These are phyloP conservation scores for Fusarium sp. DNA, from an alignment of 2,329 filamentous ascomycete genomes.

Conservation along the genomic window DNA sequence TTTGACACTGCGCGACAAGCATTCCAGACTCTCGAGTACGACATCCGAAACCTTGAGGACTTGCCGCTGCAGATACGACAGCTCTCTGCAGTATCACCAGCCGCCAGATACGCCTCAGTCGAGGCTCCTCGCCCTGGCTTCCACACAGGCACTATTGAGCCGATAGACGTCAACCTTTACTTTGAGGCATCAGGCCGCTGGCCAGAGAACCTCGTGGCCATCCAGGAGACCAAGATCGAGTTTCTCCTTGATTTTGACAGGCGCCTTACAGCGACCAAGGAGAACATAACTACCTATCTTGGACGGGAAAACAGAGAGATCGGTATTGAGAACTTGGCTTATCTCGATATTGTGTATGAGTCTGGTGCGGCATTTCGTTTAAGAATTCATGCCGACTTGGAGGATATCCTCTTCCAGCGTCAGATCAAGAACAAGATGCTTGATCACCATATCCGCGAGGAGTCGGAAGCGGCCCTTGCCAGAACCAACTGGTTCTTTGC, in stretches of 20 bases:
- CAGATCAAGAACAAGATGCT: conserved; percentile 79
- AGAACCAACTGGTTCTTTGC: conserved; percentile 78
- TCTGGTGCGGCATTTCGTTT: conserved; percentile 82
- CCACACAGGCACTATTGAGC: conserved; percentile 59
- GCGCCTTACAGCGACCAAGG: conserved; percentile 72
- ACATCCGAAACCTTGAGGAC: conserved; percentile 82
- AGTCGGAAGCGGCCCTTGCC: conserved; percentile 76
- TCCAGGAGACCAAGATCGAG: conserved; percentile 93
- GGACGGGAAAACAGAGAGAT: conserved; percentile 82
- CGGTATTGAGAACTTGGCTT: conserved; percentile 80
- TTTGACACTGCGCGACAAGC: conserved; percentile 79
- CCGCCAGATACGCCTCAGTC: conserved; percentile 80
- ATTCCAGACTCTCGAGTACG: conserved; percentile 79
- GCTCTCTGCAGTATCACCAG: conserved; percentile 77
- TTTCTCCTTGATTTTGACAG: conserved; percentile 84
- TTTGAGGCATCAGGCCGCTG: conserved; percentile 95
- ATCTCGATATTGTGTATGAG: conserved; percentile 83
- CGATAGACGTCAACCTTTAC: conserved; percentile 85
- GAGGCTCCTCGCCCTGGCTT: conserved; percentile 56
- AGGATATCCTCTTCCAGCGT: conserved; percentile 83
- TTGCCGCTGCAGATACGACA: conserved; percentile 89
- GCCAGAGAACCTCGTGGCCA: conserved; percentile 91
- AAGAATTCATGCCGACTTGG: conserved; percentile 89
- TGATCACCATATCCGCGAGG: conserved; percentile 74
- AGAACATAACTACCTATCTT: conserved; percentile 74